These are phyloP conservation scores for Suillus spraguei DNA, from an alignment of 768 basidiomycete genomes.

Conservation along the genomic window DNA sequence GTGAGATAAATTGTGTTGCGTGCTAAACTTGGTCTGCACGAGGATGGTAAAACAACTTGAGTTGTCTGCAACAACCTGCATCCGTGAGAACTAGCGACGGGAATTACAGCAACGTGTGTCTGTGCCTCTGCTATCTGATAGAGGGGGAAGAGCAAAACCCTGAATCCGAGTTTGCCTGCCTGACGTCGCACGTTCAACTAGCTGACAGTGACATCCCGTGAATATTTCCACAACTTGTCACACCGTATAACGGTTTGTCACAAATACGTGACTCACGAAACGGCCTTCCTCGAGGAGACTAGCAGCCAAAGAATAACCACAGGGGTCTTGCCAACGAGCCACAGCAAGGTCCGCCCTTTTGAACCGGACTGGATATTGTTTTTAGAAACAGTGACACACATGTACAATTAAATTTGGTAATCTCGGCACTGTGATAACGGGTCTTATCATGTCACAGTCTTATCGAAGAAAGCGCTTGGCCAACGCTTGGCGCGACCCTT, in stretches of 20 bases:
- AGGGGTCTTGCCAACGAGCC: no score
- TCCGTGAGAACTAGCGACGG: constrained; percentile 1
- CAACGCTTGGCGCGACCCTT: not conserved
- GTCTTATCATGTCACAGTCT: not conserved
- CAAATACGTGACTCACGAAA: not conserved
- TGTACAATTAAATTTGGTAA: not conserved
- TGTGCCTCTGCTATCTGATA: constrained; percentile 5
- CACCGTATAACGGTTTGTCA: not conserved
- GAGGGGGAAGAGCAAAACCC: not conserved
- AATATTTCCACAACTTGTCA: not conserved
- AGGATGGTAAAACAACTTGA: not conserved
- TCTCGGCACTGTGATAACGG: not conserved
- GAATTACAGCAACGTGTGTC: constrained; percentile 3
- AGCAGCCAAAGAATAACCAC: no score
- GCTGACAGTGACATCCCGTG: no score
- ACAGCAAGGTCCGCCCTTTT: not conserved
- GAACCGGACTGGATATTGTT: not conserved
- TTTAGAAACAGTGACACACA: no score
- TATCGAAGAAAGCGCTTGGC: not conserved
- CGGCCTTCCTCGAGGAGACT: no score
- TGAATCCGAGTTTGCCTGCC: not conserved
- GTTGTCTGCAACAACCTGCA: not conserved
- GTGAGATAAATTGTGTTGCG: not conserved
- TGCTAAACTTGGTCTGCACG: not conserved
- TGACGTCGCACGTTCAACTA: not conserved